phyloP scores from a whole-genome alignment of 306 rosid species.

The Ceratonia siliqua region DNA sequence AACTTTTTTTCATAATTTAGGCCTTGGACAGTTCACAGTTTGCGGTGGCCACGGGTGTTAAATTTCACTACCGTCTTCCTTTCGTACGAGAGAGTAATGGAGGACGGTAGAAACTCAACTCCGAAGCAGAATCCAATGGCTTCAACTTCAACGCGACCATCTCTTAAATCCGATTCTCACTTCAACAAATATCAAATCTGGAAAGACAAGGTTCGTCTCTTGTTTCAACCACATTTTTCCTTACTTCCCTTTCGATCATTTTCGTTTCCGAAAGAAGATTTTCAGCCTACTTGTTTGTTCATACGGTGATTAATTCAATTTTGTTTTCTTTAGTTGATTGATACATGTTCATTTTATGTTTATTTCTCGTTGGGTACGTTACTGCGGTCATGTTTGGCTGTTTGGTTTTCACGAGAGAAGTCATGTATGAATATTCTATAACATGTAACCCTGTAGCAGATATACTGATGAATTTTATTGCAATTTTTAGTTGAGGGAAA shows the following conservation, averaged over 20 bases:
- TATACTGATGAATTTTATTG: neutral
- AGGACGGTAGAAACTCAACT: neutral
- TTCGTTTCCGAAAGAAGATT: neutral
- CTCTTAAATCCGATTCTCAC: constrained; percentile 52
- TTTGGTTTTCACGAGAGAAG: neutral
- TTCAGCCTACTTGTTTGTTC: neutral
- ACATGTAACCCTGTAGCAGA: neutral
- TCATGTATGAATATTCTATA: neutral
- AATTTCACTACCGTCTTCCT: neutral
- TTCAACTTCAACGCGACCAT: constrained; percentile 25
- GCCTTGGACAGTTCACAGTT: neutral
- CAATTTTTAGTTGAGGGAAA: constrained; percentile 62
- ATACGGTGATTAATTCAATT: neutral
- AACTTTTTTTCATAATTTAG: too few relatives aligned
- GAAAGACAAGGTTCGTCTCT: constrained; percentile 60
- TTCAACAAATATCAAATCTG: constrained; percentile 56
- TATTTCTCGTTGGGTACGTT: neutral
- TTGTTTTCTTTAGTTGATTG: neutral
- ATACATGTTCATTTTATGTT: neutral
- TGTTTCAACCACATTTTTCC: neutral
- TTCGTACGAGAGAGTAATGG: neutral
- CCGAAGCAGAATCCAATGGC: neutral
- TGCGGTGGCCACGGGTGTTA: neutral
- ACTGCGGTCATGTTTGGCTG: neutral
- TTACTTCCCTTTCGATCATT: neutral